These are phyloP conservation scores for Amanita molliuscula DNA, from an alignment of 768 basidiomycete genomes.

Conservation along the genomic window DNA sequence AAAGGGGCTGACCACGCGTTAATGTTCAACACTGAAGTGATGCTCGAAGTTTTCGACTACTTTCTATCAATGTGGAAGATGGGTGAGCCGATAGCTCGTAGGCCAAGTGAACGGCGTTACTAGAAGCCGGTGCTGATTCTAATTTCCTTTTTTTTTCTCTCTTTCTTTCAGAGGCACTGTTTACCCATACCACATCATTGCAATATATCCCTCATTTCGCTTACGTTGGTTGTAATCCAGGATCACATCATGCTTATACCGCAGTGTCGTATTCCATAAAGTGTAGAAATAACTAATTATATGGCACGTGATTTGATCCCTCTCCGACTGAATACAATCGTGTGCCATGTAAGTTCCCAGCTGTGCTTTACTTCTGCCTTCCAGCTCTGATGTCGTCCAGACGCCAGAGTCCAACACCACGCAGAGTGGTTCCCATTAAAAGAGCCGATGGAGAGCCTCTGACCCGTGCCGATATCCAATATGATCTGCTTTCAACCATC, in stretches of 20 bases:
- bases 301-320: conserved; percentile 3
- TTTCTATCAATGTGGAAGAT: conserved; percentile 46
- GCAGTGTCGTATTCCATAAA: background rate
- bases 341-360: conserved; percentile 4
- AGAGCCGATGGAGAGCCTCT: conserved; percentile 58
- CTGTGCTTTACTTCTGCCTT: background rate
- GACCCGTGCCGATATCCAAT: conserved; percentile 60
- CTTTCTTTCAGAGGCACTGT: conserved; percentile 1
- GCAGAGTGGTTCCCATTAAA: conserved; percentile 37
- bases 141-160: conserved; percentile 2
- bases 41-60: conserved; percentile 76
- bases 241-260: background rate
- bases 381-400: conserved; percentile 17
- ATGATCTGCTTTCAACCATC: conserved; percentile 68
- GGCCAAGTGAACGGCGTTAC: conserved; percentile 2
- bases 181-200: conserved; percentile 5
- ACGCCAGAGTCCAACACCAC: conserved; percentile 30
- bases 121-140: background rate
- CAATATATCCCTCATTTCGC: conserved; percentile 7
- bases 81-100: conserved; percentile 9
- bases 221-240: conserved; percentile 3
- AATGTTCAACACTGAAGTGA: conserved; percentile 85
- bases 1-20: conserved; percentile 86
- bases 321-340: background rate
- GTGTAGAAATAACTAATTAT: background rate